Conservation (phyloP, 768 basidiomycete genomes). For the Tricholoma hemisulphureum region DNA sequence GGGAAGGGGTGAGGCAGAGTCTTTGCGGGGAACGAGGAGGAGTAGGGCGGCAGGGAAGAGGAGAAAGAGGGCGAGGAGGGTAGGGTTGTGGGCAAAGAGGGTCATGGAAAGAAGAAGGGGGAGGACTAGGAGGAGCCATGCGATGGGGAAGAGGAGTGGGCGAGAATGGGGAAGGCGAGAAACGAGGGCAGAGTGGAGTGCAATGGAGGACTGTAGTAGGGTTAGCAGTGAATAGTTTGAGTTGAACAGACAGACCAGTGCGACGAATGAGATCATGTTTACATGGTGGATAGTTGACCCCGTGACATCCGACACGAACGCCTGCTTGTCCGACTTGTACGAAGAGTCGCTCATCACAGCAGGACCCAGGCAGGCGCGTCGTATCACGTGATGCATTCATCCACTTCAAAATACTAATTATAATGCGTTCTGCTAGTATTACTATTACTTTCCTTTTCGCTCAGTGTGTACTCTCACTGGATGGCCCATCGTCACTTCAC, state of each 20-base stretch:
- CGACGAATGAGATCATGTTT: constrained; percentile 57
- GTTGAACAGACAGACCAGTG: constrained; percentile 33
- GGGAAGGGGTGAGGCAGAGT: constrained; percentile 51
- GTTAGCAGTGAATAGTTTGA: too few relatives aligned
- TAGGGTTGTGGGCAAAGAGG: constrained; percentile 59
- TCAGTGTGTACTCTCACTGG: too few relatives aligned
- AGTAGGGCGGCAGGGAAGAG: constrained; percentile 45
- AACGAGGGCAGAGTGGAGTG: constrained; percentile 60
- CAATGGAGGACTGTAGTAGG: constrained; percentile 61
- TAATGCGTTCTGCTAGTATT: too few relatives aligned
- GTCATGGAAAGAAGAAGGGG: constrained; percentile 87
- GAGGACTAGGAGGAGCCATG: constrained; percentile 65
- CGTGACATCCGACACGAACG: constrained; percentile 71
- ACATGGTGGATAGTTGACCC: constrained; percentile 71
- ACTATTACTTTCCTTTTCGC: too few relatives aligned
- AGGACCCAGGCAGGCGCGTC: too few relatives aligned
- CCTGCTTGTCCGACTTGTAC: constrained; percentile 81
- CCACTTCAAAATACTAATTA: too few relatives aligned
- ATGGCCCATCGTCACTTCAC: too few relatives aligned
- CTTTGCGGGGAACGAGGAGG: constrained; percentile 41
- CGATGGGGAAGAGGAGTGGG: constrained; percentile 39
- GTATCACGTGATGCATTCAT: too few relatives aligned
- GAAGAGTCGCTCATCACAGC: constrained; percentile 6
- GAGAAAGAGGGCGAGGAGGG: constrained; percentile 48
- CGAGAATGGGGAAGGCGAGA: constrained; percentile 45